phyloP scores from a whole-genome alignment of 257 asterid genomes.

The Solanum raphanifolium region DNA sequence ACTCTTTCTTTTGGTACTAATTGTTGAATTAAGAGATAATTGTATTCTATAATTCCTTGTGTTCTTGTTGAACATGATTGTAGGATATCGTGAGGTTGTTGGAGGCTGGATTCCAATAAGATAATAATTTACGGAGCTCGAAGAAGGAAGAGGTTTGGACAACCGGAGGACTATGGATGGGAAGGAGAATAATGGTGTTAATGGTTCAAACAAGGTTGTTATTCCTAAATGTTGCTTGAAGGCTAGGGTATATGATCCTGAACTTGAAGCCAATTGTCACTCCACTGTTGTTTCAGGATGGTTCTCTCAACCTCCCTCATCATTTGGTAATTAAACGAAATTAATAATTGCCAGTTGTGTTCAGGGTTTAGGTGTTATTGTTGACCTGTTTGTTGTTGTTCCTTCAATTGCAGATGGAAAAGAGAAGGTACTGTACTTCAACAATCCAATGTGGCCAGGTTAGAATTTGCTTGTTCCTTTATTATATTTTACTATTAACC shows the following conservation, averaged over 20 bases:
- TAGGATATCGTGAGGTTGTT: conserved; percentile 4
- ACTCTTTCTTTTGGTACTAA: neutral
- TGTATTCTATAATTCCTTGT: neutral
- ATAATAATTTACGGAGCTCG: conserved; percentile 61
- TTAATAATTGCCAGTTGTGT: neutral
- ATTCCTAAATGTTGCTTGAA: conserved; percentile 92
- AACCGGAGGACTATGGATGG: conserved; percentile 81
- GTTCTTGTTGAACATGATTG: neutral
- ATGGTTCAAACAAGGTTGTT: conserved; percentile 29
- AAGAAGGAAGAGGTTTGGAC: conserved; percentile 68
- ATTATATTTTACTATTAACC: neutral
- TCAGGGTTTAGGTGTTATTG: neutral
- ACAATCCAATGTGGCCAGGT: conserved; percentile 99
- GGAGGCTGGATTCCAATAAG: conserved; percentile 94
- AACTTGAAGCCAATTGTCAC: conserved; percentile 58
- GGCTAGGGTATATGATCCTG: conserved; percentile 61
- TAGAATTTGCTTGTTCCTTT: neutral
- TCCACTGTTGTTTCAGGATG: conserved; percentile 94
- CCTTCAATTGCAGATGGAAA: conserved; percentile 32
- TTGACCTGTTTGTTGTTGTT: neutral
- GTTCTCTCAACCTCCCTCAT: conserved; percentile 51
- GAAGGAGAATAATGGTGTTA: conserved; percentile 51
- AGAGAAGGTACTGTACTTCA: conserved; percentile 41
- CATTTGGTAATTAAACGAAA: conserved; percentile 32
- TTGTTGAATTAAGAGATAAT: neutral